Evolutionary conservation across 306 rosid species (phyloP).

Genomic region (Vigna mungo): DNA sequence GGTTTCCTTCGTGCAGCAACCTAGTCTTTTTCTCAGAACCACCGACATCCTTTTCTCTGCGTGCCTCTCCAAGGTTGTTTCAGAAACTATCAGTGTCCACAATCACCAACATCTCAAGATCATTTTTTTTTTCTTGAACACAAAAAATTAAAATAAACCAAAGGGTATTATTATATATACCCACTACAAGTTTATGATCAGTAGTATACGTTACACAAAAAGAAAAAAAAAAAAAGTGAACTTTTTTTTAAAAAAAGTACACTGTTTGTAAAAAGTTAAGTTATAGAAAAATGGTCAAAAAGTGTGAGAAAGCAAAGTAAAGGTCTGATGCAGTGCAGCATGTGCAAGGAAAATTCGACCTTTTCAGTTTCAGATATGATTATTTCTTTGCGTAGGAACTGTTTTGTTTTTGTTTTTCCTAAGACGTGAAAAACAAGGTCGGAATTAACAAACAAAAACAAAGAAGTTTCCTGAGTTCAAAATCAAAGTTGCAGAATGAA

Average conservation of each 20-base stretch:
- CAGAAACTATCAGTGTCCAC: slow-evolving; percentile 40
- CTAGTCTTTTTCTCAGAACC: slow-evolving; percentile 74
- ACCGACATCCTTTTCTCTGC: slow-evolving; percentile 43
- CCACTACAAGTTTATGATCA: no score
- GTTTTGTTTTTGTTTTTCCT: neutral
- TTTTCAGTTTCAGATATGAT: neutral
- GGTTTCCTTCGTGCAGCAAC: slow-evolving; percentile 73
- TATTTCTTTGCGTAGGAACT: neutral
- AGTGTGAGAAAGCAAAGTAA: slow-evolving; percentile 2
- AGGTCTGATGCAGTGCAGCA: slow-evolving; percentile 30
- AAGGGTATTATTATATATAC: neutral
- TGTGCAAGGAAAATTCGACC: slow-evolving; percentile 22
- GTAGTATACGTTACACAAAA: no score
- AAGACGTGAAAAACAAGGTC: neutral
- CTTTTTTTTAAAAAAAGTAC: neutral
- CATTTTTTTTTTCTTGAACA: neutral
- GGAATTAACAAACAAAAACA: neutral
- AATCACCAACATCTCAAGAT: slow-evolving; percentile 27
- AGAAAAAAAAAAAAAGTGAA: no score
- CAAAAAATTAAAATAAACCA: neutral
- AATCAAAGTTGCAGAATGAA: neutral
- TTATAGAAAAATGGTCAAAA: slow-evolving; percentile 40
- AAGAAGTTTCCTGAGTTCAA: neutral
- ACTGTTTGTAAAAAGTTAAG: slow-evolving; percentile 27
- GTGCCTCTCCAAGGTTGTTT: slow-evolving; percentile 24